Percentiles rank a stretch among this genome's conserved stretches.
phyloP scores from a whole-genome alignment of 805 yeast genomes.

The Danielia oregonensis region DNA sequence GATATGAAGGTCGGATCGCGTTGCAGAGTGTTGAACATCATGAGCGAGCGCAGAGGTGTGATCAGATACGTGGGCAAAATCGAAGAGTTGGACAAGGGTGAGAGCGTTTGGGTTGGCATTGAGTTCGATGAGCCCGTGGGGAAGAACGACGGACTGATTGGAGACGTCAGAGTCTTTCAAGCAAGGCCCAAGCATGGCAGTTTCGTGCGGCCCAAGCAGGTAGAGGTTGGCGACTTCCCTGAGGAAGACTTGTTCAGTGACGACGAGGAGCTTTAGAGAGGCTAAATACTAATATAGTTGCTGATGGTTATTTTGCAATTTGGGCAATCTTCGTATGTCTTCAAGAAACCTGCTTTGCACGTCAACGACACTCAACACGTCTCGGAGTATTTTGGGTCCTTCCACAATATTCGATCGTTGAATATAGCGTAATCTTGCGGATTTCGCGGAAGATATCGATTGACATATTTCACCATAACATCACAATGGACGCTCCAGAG shows the following conservation, averaged over 20 bases:
- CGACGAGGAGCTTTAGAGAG: conserved; percentile 23
- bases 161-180: conserved; percentile 56
- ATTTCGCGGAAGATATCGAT: too few relatives aligned
- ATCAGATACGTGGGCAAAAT: conserved; percentile 69
- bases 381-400: too few relatives aligned
- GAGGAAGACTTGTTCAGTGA: conserved; percentile 44
- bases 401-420: too few relatives aligned
- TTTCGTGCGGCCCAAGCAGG: conserved; percentile 65
- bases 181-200: conserved; percentile 66
- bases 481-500: neutral
- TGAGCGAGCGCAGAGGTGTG: conserved; percentile 62
- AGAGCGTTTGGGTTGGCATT: conserved; percentile 72
- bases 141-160: conserved; percentile 74
- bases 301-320: too few relatives aligned
- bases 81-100: conserved; percentile 50
- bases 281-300: too few relatives aligned
- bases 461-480: too few relatives aligned
- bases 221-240: conserved; percentile 68
- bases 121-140: conserved; percentile 85
- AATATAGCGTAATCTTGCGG: too few relatives aligned
- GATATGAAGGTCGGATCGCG: conserved; percentile 47
- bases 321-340: too few relatives aligned
- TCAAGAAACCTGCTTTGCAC: too few relatives aligned
- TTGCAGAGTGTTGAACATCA: conserved; percentile 45
- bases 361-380: too few relatives aligned